Evolutionary conservation across 208 protist species (phyloP).

Genomic region (Acanthamoeba healyi): DNA sequence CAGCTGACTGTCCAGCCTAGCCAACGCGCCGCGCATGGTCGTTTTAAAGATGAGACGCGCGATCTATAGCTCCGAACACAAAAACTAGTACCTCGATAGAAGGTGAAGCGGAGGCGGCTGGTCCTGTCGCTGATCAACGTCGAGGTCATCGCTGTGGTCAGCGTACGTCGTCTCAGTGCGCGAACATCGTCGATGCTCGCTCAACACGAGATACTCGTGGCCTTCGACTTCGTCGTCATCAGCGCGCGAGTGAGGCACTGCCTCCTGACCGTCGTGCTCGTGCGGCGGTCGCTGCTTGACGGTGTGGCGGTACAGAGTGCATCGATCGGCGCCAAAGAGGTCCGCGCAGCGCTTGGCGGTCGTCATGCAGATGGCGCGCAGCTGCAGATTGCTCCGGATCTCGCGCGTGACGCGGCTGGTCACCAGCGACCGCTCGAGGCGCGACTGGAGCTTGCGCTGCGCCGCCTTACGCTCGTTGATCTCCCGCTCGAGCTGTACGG

Average conservation of each 20-base stretch:
- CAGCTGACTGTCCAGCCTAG: background rate
- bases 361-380: background rate
- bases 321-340: background rate
- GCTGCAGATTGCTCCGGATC: background rate
- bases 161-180: too few species aligned
- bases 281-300: background rate
- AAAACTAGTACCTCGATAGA: background rate
- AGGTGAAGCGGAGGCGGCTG: background rate
- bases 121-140: background rate
- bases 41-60: too few species aligned
- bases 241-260: too few species aligned
- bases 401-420: conserved; percentile 16
- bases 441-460: conserved; percentile 48
- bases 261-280: too few species aligned
- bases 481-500: conserved; percentile 54
- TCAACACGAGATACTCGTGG: too few species aligned
- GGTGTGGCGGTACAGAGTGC: conserved; percentile 12
- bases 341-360: background rate
- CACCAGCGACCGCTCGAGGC: background rate
- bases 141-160: too few species aligned
- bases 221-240: too few species aligned
- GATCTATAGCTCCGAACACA: too few species aligned
- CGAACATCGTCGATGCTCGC: too few species aligned
- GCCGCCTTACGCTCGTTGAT: conserved; percentile 60
- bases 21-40: too few species aligned